phyloP scores from a whole-genome alignment of 805 yeast species.

The Candida broadrunensis region DNA sequence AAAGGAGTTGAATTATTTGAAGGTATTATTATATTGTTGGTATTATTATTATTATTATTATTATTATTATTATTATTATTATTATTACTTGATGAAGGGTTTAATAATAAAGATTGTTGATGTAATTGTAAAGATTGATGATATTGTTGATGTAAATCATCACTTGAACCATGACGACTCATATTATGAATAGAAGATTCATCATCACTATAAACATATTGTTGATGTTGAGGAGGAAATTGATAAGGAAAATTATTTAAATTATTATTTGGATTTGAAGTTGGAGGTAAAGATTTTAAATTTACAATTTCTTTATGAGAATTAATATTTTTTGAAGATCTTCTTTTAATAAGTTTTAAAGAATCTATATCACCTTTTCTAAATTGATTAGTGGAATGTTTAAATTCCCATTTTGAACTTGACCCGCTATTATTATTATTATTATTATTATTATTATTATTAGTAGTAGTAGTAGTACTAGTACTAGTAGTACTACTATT shows the following conservation, averaged over 20 bases:
- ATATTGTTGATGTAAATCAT: not conserved
- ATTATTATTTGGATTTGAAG: constrained; percentile 6
- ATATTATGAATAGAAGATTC: not conserved
- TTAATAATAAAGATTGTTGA: not conserved
- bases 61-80: no score
- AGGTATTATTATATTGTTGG: not conserved
- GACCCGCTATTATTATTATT: not conserved
- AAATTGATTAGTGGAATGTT: constrained; percentile 76
- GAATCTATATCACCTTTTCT: constrained; percentile 77
- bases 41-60: not conserved
- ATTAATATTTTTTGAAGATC: constrained; percentile 49
- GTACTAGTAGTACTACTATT: constrained; percentile 1
- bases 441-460: constrained; percentile 1
- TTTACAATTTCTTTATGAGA: constrained; percentile 38
- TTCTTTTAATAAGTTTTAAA: constrained; percentile 71
- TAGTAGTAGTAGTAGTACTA: constrained; percentile 1
- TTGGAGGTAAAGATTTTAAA: constrained; percentile 21
- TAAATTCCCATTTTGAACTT: constrained; percentile 71
- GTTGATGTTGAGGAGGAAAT: constrained; percentile 10
- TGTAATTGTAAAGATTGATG: not conserved
- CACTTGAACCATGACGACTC: constrained; percentile 1
- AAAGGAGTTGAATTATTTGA: not conserved
- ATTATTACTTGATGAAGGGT: no score
- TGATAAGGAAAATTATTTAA: constrained; percentile 3
- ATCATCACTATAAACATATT: constrained; percentile 2